A percentile compares a stretch with the other conserved stretches of the same genome.
These are phyloP conservation scores for Sarcodon sp. DNA, from an alignment of 768 basidiomycete genomes.

Conservation along the genomic window DNA sequence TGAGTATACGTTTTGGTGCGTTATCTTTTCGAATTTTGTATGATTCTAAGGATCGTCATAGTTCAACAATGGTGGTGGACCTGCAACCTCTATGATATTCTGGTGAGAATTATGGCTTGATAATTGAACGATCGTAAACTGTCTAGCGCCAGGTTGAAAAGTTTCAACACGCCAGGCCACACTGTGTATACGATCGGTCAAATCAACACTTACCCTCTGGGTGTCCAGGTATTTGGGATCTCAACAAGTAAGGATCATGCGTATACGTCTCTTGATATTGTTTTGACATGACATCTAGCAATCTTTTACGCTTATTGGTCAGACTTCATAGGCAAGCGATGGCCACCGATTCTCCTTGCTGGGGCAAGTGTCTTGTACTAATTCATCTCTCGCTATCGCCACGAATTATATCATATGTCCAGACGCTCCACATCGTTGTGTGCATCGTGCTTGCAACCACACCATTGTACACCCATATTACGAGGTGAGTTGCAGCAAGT, in stretches of 20 bases:
- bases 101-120: slow-evolving; percentile 11
- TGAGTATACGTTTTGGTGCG: slow-evolving; percentile 18
- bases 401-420: not conserved
- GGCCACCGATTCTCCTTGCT: slow-evolving; percentile 25
- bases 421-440: slow-evolving; percentile 20
- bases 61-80: slow-evolving; percentile 23
- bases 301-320: slow-evolving; percentile 24
- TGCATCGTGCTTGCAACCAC: slow-evolving; percentile 20
- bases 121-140: too few relatives aligned
- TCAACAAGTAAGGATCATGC: slow-evolving; percentile 14
- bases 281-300: slow-evolving; percentile 7
- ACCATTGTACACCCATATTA: slow-evolving; percentile 19
- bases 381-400: not conserved
- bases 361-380: slow-evolving; percentile 13
- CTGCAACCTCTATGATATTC: slow-evolving; percentile 22
- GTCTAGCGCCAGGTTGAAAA: slow-evolving; percentile 17
- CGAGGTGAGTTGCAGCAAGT: slow-evolving; percentile 9
- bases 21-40: not conserved
- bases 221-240: slow-evolving; percentile 19
- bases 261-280: not conserved
- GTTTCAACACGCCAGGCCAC: slow-evolving; percentile 21
- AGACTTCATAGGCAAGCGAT: slow-evolving; percentile 19
- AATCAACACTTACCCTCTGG: slow-evolving; percentile 24
- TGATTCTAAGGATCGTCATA: slow-evolving; percentile 1
- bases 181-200: slow-evolving; percentile 20